Percentiles rank a stretch among this genome's conserved stretches.
Evolutionary conservation across 2,329 filamentous ascomycete genomes (phyloP).

Genomic region (Canariomyces notabilis): DNA sequence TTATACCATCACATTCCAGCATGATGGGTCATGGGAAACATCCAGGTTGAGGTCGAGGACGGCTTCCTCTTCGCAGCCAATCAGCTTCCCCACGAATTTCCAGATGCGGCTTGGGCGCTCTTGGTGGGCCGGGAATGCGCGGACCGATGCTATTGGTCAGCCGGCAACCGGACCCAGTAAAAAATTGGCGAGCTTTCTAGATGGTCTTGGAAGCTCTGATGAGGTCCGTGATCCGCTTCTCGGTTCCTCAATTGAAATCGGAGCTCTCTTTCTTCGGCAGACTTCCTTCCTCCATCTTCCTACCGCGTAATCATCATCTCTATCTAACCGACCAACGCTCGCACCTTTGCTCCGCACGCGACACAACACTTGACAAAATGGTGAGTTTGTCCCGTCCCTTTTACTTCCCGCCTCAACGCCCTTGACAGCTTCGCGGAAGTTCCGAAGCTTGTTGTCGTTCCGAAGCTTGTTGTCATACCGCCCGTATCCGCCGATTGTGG

Average conservation of each 20-base stretch:
- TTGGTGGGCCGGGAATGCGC: slow-evolving; percentile 22
- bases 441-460: too few relatives aligned
- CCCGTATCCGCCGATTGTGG: too few relatives aligned
- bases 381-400: slow-evolving; percentile 8
- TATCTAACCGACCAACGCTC: neutral
- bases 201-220: slow-evolving; percentile 31
- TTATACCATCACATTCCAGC: too few relatives aligned
- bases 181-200: slow-evolving; percentile 30
- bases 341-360: neutral
- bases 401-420: neutral
- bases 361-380: slow-evolving; percentile 13
- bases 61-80: slow-evolving; percentile 1
- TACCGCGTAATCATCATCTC: neutral
- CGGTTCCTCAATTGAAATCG: slow-evolving; percentile 13
- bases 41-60: neutral
- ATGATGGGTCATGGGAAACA: neutral
- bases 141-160: slow-evolving; percentile 15
- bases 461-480: too few relatives aligned
- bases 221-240: slow-evolving; percentile 15
- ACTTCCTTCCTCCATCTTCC: slow-evolving; percentile 5
- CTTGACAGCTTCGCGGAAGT: neutral
- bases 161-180: slow-evolving; percentile 18
- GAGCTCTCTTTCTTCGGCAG: slow-evolving; percentile 7
- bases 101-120: neutral
- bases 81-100: neutral